These are phyloP conservation scores for Scutellaria minor DNA, from an alignment of 257 asterid genomes.

Conservation along the genomic window DNA sequence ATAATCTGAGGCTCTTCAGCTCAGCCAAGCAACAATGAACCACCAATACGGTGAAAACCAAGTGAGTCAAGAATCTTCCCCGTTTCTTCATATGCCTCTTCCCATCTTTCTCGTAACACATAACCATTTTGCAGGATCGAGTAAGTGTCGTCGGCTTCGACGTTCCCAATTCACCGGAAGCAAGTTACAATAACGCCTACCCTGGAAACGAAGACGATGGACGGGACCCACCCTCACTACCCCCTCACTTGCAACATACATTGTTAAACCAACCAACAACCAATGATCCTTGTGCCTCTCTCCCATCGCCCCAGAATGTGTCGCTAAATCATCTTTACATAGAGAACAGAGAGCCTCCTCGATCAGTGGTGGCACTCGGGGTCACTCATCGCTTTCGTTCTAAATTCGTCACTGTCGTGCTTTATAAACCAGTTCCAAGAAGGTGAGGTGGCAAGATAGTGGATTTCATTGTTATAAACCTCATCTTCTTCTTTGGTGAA, in stretches of 20 bases:
- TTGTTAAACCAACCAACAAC: constrained; percentile 57
- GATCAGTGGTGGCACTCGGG: constrained; percentile 82
- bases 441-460: constrained; percentile 53
- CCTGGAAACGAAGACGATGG: constrained; percentile 80
- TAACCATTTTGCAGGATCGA: constrained; percentile 57
- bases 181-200: constrained; percentile 77
- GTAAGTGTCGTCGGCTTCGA: constrained; percentile 83
- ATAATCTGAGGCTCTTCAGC: constrained; percentile 37
- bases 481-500: too few relatives aligned
- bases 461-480: constrained; percentile 26
- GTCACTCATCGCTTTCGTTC: constrained; percentile 89
- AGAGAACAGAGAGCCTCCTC: constrained; percentile 70
- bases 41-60: constrained; percentile 58
- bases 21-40: constrained; percentile 53
- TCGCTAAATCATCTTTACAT: constrained; percentile 87
- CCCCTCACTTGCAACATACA: constrained; percentile 79
- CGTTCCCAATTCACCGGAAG: constrained; percentile 77
- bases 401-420: constrained; percentile 82
- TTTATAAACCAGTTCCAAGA: constrained; percentile 87
- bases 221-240: constrained; percentile 76
- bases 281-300: constrained; percentile 49
- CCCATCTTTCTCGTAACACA: neutral
- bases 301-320: constrained; percentile 74
- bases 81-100: neutral
- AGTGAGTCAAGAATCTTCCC: constrained; percentile 49